Conservation (phyloP, 2,329 filamentous ascomycete genomes). For the Fusarium palustre region DNA sequence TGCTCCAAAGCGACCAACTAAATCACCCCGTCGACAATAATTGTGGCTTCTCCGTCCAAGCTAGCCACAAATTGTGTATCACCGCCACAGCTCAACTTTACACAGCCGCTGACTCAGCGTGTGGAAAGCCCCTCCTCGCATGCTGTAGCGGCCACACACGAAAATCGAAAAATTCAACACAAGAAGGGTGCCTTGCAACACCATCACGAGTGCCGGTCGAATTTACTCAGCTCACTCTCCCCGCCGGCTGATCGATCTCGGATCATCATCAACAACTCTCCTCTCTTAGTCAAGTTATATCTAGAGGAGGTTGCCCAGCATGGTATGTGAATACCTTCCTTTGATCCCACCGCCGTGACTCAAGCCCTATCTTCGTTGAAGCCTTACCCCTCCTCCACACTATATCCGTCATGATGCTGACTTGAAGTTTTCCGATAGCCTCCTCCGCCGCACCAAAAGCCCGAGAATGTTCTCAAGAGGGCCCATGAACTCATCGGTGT, state of each 20-base stretch:
- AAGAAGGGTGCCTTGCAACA: slow-evolving; percentile 50
- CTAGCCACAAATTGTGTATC: not conserved
- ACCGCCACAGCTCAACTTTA: slow-evolving; percentile 35
- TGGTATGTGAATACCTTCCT: slow-evolving; percentile 53
- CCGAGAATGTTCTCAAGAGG: slow-evolving; percentile 99
- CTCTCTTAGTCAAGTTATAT: slow-evolving; percentile 53
- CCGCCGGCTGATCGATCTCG: slow-evolving; percentile 54
- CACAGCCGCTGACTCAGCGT: slow-evolving; percentile 47
- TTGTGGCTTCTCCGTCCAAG: not conserved
- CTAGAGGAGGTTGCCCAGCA: slow-evolving; percentile 66
- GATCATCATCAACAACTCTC: slow-evolving; percentile 53
- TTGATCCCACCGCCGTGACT: slow-evolving; percentile 25
- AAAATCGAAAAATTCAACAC: slow-evolving; percentile 59
- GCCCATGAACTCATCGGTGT: slow-evolving; percentile 99
- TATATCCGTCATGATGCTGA: slow-evolving; percentile 46
- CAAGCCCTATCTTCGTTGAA: slow-evolving; percentile 30
- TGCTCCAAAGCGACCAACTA: not conserved
- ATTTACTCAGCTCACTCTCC: slow-evolving; percentile 51
- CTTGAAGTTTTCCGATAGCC: slow-evolving; percentile 66
- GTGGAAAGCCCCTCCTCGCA: slow-evolving; percentile 56
- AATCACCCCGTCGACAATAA: not conserved
- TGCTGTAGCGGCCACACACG: slow-evolving; percentile 57
- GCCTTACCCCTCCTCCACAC: slow-evolving; percentile 49
- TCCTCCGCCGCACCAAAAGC: slow-evolving; percentile 96
- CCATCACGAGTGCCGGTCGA: slow-evolving; percentile 55